Percentiles rank a stretch among this genome's conserved stretches.
These are phyloP conservation scores for Davidsoniella eucalypti DNA, from an alignment of 2,329 filamentous ascomycete species.

Conservation along the genomic window DNA sequence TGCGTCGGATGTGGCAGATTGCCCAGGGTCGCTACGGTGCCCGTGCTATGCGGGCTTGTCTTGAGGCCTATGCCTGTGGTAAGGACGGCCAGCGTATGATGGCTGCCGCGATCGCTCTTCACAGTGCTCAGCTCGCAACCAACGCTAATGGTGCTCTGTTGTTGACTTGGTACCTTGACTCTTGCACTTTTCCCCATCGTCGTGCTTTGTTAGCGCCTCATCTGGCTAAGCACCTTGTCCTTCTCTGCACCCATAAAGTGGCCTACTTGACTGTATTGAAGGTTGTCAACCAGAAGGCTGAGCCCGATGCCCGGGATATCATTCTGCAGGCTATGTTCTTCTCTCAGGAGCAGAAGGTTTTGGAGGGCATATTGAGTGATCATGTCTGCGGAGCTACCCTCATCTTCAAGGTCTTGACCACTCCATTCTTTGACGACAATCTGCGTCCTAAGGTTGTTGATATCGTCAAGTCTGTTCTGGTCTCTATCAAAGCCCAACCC, in stretches of 20 bases:
- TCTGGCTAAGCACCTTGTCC: conserved; percentile 80
- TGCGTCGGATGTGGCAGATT: conserved; percentile 84
- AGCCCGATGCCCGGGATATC: conserved; percentile 77
- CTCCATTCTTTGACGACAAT: conserved; percentile 87
- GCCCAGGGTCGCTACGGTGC: conserved; percentile 87
- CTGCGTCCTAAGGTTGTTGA: conserved; percentile 80
- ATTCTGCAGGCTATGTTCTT: conserved; percentile 89
- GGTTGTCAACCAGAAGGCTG: conserved; percentile 94
- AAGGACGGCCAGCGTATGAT: conserved; percentile 94
- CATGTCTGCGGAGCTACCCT: conserved; percentile 84
- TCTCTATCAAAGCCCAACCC: conserved; percentile 82
- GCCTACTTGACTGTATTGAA: conserved; percentile 94
- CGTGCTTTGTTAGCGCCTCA: conserved; percentile 83
- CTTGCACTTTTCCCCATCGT: conserved; percentile 84
- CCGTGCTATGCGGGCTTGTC: conserved; percentile 86
- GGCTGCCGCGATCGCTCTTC: conserved; percentile 83
- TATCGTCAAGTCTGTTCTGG: conserved; percentile 75
- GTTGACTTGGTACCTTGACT: conserved; percentile 95
- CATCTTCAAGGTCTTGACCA: conserved; percentile 97
- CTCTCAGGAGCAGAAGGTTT: conserved; percentile 64
- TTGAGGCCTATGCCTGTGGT: conserved; percentile 88
- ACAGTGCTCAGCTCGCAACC: conserved; percentile 90
- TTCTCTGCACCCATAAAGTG: conserved; percentile 96
- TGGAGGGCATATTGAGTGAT: conserved; percentile 83
- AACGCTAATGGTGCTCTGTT: conserved; percentile 90